Conservation (phyloP, 2,329 filamentous ascomycete genomes). For the Microsporum ferrugineum region DNA sequence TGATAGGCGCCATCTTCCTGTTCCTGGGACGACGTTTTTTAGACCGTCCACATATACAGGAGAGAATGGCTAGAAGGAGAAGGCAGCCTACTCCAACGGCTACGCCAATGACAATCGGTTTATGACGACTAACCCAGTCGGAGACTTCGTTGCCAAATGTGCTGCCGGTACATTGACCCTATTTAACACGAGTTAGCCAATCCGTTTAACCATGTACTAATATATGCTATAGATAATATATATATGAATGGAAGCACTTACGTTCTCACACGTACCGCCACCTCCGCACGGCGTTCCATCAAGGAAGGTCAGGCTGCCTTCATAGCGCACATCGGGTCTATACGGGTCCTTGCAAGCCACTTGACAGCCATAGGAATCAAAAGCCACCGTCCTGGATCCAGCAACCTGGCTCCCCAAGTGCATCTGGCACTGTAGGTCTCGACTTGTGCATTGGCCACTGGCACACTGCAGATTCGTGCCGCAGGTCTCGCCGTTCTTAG, state of each 20-base stretch:
- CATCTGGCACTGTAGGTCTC: conserved; percentile 77
- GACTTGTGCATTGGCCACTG: conserved; percentile 86
- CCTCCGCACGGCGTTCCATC: conserved; percentile 79
- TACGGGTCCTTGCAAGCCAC: conserved; percentile 64
- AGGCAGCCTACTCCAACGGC: conserved; percentile 60
- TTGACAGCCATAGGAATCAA: conserved; percentile 59
- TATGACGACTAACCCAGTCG: conserved; percentile 66
- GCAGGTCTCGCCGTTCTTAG: conserved; percentile 60
- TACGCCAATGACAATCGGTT: conserved; percentile 71
- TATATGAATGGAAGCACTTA: conserved; percentile 27
- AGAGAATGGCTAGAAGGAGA: conserved; percentile 55
- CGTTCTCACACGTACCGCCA: conserved; percentile 65
- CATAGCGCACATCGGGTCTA: conserved; percentile 56
- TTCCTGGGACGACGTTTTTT: conserved; percentile 30
- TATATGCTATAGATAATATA: neutral
- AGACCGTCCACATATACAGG: conserved; percentile 53
- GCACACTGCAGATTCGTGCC: conserved; percentile 63
- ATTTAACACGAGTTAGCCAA: conserved; percentile 8
- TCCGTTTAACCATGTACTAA: neutral
- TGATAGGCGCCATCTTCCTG: conserved; percentile 14
- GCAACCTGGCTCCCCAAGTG: conserved; percentile 65
- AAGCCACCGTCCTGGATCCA: conserved; percentile 69
- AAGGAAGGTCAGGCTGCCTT: conserved; percentile 69
- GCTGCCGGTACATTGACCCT: conserved; percentile 63
- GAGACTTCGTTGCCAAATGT: conserved; percentile 58